Base-by-base conservation (phyloP, 1,284 basidiomycete genomes). In the Calocybe gambosa region DNA sequence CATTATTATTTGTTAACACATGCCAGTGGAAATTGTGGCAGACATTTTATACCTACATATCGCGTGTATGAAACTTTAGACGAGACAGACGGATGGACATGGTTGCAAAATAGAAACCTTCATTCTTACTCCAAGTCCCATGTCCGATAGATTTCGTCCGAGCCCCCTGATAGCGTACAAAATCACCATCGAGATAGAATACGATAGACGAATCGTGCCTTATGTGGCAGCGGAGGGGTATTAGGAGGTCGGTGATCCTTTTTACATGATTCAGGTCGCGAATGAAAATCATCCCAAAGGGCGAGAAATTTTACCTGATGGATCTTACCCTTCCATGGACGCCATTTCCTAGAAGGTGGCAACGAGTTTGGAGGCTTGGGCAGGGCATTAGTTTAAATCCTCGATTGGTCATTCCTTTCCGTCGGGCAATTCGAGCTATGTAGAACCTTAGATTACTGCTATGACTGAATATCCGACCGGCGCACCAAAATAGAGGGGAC, bases 241-340 rank as follows among this genome's bases (percentile, higher is more conserved):
- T 78, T 80, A 12, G 78, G 78, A 35, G 78, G 75, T 18, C 77
- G 69, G 57, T 75, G 78, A 36, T 64, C 60, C 77, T 78, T 51
- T 8, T n/a, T n/a, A n/a, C n/a, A n/a, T n/a, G n/a, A n/a, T n/a
- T n/a, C n/a, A n/a, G n/a, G n/a, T n/a, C n/a, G n/a, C n/a, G n/a
- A n/a, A n/a, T n/a, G n/a, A n/a, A n/a, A n/a, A n/a, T n/a, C n/a
- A n/a, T n/a, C n/a, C n/a, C n/a, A n/a, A n/a, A n/a, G n/a, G n/a
- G n/a, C n/a, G n/a, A n/a, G n/a, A n/a, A n/a, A n/a, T n/a, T n/a
- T n/a, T n/a, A 34, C 67, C 29, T 58, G 62, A 46, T 69, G 69
- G 26, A 61, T 47, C 50, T 58, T 68, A 50, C 66, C 63, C 29
- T 47, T 50, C 10, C 23, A 31, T n/a, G 15, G 21, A 21, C 47